Percentiles rank a stretch among this genome's conserved stretches.
Evolutionary conservation across 352 stramenopile genomes (phyloP).

Genomic region (Globisporangium uncinulatum): DNA sequence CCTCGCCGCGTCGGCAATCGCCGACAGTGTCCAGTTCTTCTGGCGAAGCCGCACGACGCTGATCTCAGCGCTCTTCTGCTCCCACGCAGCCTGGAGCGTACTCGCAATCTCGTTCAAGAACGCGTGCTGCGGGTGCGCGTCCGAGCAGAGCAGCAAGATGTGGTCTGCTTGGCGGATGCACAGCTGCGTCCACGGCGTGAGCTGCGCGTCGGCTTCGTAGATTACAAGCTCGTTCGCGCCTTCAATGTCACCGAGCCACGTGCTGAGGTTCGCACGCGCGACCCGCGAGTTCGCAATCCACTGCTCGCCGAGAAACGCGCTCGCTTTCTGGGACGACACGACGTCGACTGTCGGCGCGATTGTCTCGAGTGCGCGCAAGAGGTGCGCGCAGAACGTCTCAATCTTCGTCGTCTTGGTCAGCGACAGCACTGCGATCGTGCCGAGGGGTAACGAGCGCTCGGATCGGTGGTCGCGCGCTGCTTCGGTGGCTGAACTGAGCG

Average conservation of each 20-base stretch:
- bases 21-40: slow-evolving; percentile 66
- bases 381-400: slow-evolving; percentile 64
- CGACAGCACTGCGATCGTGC: slow-evolving; percentile 73
- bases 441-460: slow-evolving; percentile 36
- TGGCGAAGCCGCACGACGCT: slow-evolving; percentile 77
- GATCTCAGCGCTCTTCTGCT: slow-evolving; percentile 64
- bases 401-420: slow-evolving; percentile 74
- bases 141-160: slow-evolving; percentile 76
- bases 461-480: slow-evolving; percentile 17
- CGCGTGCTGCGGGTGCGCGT: slow-evolving; percentile 53
- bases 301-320: slow-evolving; percentile 50
- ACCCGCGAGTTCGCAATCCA: slow-evolving; percentile 72
- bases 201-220: slow-evolving; percentile 66
- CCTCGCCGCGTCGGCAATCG: slow-evolving; percentile 39
- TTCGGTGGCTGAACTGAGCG: slow-evolving; percentile 31
- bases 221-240: slow-evolving; percentile 73
- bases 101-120: slow-evolving; percentile 69
- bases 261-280: slow-evolving; percentile 54
- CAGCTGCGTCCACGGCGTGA: slow-evolving; percentile 78
- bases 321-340: slow-evolving; percentile 70
- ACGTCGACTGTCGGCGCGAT: slow-evolving; percentile 48
- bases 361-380: slow-evolving; percentile 57
- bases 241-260: slow-evolving; percentile 82
- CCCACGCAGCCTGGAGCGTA: slow-evolving; percentile 64
- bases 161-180: slow-evolving; percentile 84